These are phyloP conservation scores for Phytophthora boehmeriae DNA, from an alignment of 352 stramenopile genomes.

Conservation along the genomic window DNA sequence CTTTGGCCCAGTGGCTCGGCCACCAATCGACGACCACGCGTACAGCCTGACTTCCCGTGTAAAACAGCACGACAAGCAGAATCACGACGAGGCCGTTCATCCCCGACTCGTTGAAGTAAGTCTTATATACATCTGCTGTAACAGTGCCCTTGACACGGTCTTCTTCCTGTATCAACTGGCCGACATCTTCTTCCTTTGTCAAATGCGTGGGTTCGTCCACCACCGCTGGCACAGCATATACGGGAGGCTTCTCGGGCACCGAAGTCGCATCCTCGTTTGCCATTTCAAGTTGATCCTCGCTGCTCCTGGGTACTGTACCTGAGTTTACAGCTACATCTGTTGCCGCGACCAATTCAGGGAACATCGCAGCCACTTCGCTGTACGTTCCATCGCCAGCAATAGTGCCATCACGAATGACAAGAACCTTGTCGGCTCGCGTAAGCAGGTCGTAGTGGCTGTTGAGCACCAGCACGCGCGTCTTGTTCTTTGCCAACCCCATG, in stretches of 20 bases:
- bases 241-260: background rate
- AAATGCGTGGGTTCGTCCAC: background rate
- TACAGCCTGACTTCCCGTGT: conserved; percentile 19
- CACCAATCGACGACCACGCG: conserved; percentile 35
- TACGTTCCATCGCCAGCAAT: conserved; percentile 34
- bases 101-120: conserved; percentile 33
- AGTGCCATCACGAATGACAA: conserved; percentile 32
- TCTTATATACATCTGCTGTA: conserved; percentile 17
- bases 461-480: conserved; percentile 85
- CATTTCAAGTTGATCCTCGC: background rate
- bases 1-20: conserved; percentile 33
- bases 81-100: conserved; percentile 20
- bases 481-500: conserved; percentile 18
- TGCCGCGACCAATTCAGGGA: conserved; percentile 9
- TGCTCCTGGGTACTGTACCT: no score
- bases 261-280: background rate
- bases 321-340: background rate
- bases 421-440: conserved; percentile 23
- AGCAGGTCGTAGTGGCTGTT: conserved; percentile 40
- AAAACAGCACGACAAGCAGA: conserved; percentile 11
- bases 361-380: conserved; percentile 16
- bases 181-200: conserved; percentile 1
- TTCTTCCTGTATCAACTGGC: conserved; percentile 26
- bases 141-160: conserved; percentile 27
- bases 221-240: background rate